These are phyloP conservation scores for Ogataea henricii DNA, from an alignment of 805 yeast genomes.

Conservation along the genomic window DNA sequence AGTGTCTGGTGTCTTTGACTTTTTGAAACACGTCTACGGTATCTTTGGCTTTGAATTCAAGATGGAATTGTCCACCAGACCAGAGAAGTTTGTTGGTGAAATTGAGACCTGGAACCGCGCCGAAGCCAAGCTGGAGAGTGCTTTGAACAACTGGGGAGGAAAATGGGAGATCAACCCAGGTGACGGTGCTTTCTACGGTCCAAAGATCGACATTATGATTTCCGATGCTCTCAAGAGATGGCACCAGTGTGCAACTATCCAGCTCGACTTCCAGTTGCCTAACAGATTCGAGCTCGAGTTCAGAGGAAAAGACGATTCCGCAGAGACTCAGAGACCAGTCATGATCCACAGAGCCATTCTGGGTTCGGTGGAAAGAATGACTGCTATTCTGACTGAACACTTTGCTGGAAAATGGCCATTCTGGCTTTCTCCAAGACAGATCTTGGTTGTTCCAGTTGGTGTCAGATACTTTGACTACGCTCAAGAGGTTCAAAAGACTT, in stretches of 20 bases:
- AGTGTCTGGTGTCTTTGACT: constrained; percentile 81
- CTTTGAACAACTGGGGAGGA: constrained; percentile 84
- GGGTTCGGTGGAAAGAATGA: constrained; percentile 99
- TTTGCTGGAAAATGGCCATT: constrained; percentile 99
- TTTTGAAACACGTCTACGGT: constrained; percentile 83
- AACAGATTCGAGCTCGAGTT: constrained; percentile 87
- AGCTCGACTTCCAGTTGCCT: constrained; percentile 98
- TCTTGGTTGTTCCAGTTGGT: constrained; percentile 95
- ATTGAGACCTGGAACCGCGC: constrained; percentile 93
- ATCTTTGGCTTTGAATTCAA: constrained; percentile 92
- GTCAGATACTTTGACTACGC: constrained; percentile 92
- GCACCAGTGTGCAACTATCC: constrained; percentile 99
- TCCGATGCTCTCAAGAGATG: constrained; percentile 93
- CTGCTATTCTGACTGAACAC: constrained; percentile 97
- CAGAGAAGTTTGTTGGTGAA: constrained; percentile 95
- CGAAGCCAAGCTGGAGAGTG: constrained; percentile 78
- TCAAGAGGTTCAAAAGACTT: constrained; percentile 66
- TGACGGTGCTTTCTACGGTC: constrained; percentile 96
- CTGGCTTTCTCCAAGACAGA: constrained; percentile 99
- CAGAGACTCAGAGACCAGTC: constrained; percentile 81
- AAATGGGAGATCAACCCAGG: constrained; percentile 94
- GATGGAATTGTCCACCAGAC: constrained; percentile 97
- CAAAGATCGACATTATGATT: constrained; percentile 94
- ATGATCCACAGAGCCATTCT: constrained; percentile 99
- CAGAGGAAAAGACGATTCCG: constrained; percentile 66